Conservation (phyloP, 225 moss, liverwort and hornwort species). For the Lunularia cruciata region DNA sequence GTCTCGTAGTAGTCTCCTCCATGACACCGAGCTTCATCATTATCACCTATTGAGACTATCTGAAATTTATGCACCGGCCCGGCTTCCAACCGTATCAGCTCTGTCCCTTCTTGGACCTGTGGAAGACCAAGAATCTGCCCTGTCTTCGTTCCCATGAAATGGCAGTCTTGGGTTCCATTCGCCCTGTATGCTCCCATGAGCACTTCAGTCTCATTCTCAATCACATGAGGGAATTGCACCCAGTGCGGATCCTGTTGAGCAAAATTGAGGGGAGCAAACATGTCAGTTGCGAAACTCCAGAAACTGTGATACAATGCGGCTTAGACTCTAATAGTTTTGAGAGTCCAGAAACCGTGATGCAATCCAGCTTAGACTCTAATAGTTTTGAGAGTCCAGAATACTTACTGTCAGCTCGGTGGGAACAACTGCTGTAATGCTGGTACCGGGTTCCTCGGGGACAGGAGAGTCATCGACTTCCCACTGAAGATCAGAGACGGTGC, state of each 20-base stretch:
- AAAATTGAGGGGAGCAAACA: no score
- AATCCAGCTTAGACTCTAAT: not conserved
- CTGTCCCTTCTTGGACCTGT: not conserved
- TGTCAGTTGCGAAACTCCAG: no score
- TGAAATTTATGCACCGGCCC: conserved; percentile 28
- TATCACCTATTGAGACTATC: conserved; percentile 37
- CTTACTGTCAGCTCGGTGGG: not conserved
- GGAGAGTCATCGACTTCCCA: not conserved
- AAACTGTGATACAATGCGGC: no score
- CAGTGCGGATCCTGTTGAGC: conserved; percentile 10
- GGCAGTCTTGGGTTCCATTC: conserved; percentile 39
- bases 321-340: no score
- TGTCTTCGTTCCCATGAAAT: conserved; percentile 31
- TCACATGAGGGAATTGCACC: conserved; percentile 32
- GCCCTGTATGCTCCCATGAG: conserved; percentile 25
- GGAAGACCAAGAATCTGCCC: conserved; percentile 34
- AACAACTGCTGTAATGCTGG: not conserved
- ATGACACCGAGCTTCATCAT: conserved; percentile 34
- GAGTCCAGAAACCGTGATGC: no score
- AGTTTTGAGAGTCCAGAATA: not conserved
- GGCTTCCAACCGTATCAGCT: conserved; percentile 19
- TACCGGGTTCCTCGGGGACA: not conserved
- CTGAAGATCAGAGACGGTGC: not conserved
- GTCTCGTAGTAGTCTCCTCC: conserved; percentile 58
- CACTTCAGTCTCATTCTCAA: conserved; percentile 35